Evolutionary conservation across 2,329 filamentous ascomycete genomes (phyloP).

Genomic region (Cercospora citrullina): DNA sequence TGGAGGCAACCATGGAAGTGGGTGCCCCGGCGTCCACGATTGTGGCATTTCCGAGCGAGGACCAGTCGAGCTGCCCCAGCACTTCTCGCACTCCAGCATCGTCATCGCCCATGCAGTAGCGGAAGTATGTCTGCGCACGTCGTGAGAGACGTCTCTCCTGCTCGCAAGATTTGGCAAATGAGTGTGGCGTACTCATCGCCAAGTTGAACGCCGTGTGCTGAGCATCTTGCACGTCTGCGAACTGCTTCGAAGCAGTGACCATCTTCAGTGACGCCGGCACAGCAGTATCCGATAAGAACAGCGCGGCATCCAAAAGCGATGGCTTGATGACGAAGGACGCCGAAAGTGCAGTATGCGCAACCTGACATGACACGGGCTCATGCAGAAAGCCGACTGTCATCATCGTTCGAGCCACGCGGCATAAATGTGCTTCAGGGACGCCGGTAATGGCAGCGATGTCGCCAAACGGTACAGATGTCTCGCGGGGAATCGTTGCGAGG

Average conservation of each 20-base stretch:
- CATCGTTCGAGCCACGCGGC: neutral
- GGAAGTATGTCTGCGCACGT: neutral
- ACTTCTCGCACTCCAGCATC: neutral
- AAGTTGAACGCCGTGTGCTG: neutral
- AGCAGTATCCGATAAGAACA: neutral
- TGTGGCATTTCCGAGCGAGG: neutral
- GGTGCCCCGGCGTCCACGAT: neutral
- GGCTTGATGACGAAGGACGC: neutral
- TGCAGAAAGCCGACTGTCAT: neutral
- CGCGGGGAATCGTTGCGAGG: conserved; percentile 48
- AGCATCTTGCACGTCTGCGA: neutral
- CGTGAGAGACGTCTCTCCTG: neutral
- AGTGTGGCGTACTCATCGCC: neutral
- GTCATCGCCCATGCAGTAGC: neutral
- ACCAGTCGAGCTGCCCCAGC: neutral
- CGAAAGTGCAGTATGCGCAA: neutral
- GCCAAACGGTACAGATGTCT: conserved; percentile 39
- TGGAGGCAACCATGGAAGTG: neutral
- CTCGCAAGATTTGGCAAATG: neutral
- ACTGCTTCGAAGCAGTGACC: neutral
- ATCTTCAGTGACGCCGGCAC: neutral
- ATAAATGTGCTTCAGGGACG: conserved; percentile 40
- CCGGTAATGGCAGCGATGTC: conserved; percentile 48
- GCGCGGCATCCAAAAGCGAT: neutral
- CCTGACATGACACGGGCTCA: neutral